Evolutionary conservation across 305 asterid species (phyloP), one percentile per base, ranked within the genome.

Genomic region (Plantago rigida): DNA sequence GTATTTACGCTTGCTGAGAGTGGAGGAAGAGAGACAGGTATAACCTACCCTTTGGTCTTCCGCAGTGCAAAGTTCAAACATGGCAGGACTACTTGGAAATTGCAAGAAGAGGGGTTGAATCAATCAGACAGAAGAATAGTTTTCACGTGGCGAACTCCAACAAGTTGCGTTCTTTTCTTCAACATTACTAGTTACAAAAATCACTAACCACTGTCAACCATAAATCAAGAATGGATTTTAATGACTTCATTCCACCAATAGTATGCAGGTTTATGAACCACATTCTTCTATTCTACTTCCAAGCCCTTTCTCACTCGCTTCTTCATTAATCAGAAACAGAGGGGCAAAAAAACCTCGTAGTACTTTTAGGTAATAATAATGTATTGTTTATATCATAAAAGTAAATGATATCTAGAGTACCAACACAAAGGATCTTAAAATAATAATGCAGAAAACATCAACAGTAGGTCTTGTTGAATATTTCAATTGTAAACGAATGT

Each of bases 141-240:
- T 19, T 26, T 3, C 9, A 19, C 53, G 63, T 15, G 34, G 24
- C 9, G 24, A 5, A 5, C 24, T 2, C 22, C 52, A 48, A 9
- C 5, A 48, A n/a, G 6, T 3, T 48, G 22, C 19, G 15, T 48
- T 3, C 3, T 13, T 56, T 56, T 17, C 36, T 47, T 55, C 39
- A 50, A 39, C 9, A 17, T 13, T 47, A 17, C 47, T 31, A 15
- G 42, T 19, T 17, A 56, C 28, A 52, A n/a, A 17, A 47, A 69
- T 58, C 41, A 82, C 85, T 75, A 19, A 85, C 89, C 36, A 85
- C 87, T 22, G 82, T 82, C 70, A 81, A 49, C 89, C 94, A 85
- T 63, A 85, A 85, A 67, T 82, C 82, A 8, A 87, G 84, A 71
- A 85, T 82, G 53, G 84, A 65, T 48, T 73, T 75, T 57, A 2